A percentile compares a stretch with the other conserved stretches of the same genome.
These are phyloP conservation scores for Sugiyamaella boreocaroliniensis DNA, from an alignment of 805 yeast species.

Conservation along the genomic window DNA sequence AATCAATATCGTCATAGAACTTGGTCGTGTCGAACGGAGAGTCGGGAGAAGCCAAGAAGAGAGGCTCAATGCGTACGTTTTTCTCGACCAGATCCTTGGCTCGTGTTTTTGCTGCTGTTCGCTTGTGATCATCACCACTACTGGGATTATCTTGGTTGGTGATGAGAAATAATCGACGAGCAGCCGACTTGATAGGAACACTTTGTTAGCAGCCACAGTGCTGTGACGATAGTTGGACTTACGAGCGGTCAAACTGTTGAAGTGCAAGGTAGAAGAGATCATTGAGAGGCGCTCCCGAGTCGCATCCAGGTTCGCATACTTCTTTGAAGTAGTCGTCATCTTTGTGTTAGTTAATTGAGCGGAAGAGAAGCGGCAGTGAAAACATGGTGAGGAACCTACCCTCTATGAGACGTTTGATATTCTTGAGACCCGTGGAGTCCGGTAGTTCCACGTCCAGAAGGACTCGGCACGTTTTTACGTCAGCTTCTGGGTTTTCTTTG, in stretches of 20 bases:
- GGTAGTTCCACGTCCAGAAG: slow-evolving; percentile 45
- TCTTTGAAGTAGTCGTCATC: slow-evolving; percentile 8
- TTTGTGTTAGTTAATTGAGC: slow-evolving; percentile 16
- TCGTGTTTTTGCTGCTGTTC: slow-evolving; percentile 47
- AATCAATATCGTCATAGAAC: slow-evolving; percentile 46
- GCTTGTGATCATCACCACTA: slow-evolving; percentile 35
- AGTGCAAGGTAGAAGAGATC: slow-evolving; percentile 45
- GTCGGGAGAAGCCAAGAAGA: slow-evolving; percentile 42
- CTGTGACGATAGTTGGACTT: neutral
- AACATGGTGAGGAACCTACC: slow-evolving; percentile 30
- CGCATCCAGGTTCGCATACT: slow-evolving; percentile 18
- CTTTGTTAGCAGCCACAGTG: neutral
- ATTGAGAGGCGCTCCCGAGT: slow-evolving; percentile 31
- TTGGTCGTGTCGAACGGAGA: slow-evolving; percentile 39
- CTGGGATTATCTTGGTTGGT: slow-evolving; percentile 72
- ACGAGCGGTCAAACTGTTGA: slow-evolving; percentile 40
- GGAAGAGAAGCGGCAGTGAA: neutral
- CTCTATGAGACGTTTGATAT: slow-evolving; percentile 43
- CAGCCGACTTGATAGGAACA: slow-evolving; percentile 35
- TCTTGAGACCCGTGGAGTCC: slow-evolving; percentile 47
- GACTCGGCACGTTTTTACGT: slow-evolving; percentile 36
- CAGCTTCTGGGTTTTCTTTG: slow-evolving; percentile 28
- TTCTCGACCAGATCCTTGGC: slow-evolving; percentile 54
- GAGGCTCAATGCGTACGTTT: slow-evolving; percentile 52
- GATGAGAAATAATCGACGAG: slow-evolving; percentile 58